Base-by-base conservation (phyloP, 768 basidiomycete genomes). In the Mrakia blollopis region DNA sequence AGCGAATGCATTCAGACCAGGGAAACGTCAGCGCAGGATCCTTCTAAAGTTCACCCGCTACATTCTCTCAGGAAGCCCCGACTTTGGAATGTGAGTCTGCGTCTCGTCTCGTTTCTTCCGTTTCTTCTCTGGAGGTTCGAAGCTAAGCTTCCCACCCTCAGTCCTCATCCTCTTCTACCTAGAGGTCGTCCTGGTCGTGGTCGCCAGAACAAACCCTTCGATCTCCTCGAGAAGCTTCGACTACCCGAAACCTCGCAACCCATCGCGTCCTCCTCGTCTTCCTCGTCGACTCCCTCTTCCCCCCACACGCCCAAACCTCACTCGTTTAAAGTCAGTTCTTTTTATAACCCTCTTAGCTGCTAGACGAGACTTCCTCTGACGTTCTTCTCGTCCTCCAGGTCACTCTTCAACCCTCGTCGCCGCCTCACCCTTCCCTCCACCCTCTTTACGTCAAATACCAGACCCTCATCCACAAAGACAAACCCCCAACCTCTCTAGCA, bases 251-350 rank as follows among this genome's bases (percentile, higher is more conserved):
- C 61, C 1, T 35, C 63, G 5, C 50, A 25, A 23, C 37, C 72
- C 44, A 28, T 62, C 18, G 30, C 70, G n/a, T 52, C 70, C 1
- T n/a, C 71, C 11, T 39, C 32, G 11, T 30, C 44, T 16, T 18
- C 67, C 2, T 37, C 50, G 3, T 44, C 63, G 30, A 32, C 30
- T 21, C 54, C 14, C 0, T 92, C 10, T 82, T 91, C n/a, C 87
- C 96, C 30, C 87, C 90, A 47, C 85, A 87, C 80, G 87, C 88
- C 73, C 82, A 86, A 18, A 86, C 87, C 23, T 89, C 92, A 0
- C 89, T 89, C 80, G 11, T 72, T 57, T 54, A n/a, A 60, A 21
- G 62, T 72, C 25, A 37, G 25, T 54, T 69, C 39, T 8, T 13
- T 10, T 28, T 28, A 16, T 23, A 23, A 16, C 18, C 3, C 50